phyloP scores from a whole-genome alignment of 768 basidiomycete genomes.

The Hypholoma fasciculare region DNA sequence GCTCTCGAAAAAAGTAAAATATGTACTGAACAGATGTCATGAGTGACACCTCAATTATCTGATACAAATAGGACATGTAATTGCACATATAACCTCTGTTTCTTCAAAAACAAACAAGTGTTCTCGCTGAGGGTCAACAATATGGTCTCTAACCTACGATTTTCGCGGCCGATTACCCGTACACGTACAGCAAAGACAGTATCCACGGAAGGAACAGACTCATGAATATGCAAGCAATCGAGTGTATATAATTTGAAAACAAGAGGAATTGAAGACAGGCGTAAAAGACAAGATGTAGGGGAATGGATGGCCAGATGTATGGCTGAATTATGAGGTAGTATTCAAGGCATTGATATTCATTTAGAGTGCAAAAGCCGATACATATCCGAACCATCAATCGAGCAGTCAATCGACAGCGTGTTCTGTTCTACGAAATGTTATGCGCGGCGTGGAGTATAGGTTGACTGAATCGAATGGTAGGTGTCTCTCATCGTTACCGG shows the following conservation, averaged over 20 bases:
- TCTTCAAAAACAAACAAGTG: too few species aligned
- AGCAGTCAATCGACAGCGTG: not conserved
- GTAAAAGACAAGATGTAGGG: not conserved
- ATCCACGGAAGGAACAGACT: not conserved
- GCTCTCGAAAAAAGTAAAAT: not conserved
- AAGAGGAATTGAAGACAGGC: not conserved
- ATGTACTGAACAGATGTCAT: not conserved
- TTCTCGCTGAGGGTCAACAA: too few species aligned
- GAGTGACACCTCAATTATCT: not conserved
- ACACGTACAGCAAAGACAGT: not conserved
- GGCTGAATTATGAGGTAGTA: not conserved
- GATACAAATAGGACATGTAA: too few species aligned
- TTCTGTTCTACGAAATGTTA: slow-evolving; percentile 2
- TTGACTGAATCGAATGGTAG: not conserved
- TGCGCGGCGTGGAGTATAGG: not conserved
- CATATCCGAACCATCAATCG: not conserved
- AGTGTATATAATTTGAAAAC: not conserved
- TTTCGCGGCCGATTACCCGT: slow-evolving; percentile 1
- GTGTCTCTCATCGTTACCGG: not conserved
- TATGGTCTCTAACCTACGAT: not conserved
- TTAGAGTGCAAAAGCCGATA: not conserved
- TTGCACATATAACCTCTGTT: too few species aligned
- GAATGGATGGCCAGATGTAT: not conserved
- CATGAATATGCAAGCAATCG: not conserved
- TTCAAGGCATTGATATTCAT: not conserved